Base-by-base conservation (phyloP, 2,329 filamentous ascomycete genomes). In the Verruconis gallopava region DNA sequence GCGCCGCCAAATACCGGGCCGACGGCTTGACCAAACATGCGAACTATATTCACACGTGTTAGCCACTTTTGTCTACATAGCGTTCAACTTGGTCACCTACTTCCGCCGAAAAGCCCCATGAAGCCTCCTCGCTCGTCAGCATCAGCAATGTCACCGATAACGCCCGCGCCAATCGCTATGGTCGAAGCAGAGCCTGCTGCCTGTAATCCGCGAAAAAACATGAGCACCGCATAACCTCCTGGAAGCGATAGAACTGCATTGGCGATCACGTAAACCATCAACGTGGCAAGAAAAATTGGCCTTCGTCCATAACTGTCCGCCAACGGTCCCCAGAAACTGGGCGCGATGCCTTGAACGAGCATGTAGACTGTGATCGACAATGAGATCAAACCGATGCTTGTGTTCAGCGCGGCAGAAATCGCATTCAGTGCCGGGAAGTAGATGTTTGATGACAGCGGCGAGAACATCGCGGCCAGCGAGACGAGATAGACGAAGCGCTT, bases 391-490 rank as follows among this genome's bases (percentile, higher is more conserved):
- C 12, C 17, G 40, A n/a, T 11, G 40, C 28, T 17, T 43, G 13
- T 19, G 33, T 20, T 19, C 21, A 32, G 12, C 3, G 22, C 25
- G 12, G n/a, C 3, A 2, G 63, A 53, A 13, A 70, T 59, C 3
- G 53, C 46, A 34, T 59, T 55, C 4, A 70, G 47, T 0, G 65
- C 60, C 1, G 68, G 67, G 39, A 69, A 63, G 54, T 72, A 73
- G 41, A 74, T 71, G 44, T 67, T 70, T 20, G 64, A 64, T 3
- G 68, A 68, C 9, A 69, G 49, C 1, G 67, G 66, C 2, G 66
- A 68, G 52, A 72, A 68, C 11, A 69, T 12, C 5, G 21, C 42
- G 4, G 42, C 42, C 2, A 38, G 21, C 3, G 36, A 18, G 21
- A 40, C 42, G 11, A 44, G 18, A 12, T 32, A 39, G 4, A 43